phyloP scores from a whole-genome alignment of 139 green algal genomes.

The Ostreobium quekettii region DNA sequence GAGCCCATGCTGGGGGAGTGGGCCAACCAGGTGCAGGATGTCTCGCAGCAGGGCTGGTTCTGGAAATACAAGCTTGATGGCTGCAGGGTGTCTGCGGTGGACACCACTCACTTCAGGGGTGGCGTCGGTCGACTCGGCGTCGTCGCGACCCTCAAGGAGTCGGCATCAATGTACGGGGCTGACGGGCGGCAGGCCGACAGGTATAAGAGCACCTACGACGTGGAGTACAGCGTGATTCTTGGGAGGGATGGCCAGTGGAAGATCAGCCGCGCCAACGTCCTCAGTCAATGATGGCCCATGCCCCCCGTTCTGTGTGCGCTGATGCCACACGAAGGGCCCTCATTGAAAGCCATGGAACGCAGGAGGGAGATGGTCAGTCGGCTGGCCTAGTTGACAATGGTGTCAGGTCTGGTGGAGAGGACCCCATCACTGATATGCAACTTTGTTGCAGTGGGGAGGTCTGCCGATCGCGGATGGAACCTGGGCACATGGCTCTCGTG shows the following conservation, averaged over 20 bases:
- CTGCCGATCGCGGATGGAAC: too few relatives aligned
- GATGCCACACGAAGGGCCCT: too few relatives aligned
- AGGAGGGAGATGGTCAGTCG: too few relatives aligned
- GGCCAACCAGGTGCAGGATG: conserved; percentile 32
- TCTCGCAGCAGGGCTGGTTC: conserved; percentile 46
- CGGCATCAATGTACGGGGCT: conserved; percentile 22
- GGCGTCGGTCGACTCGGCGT: background rate
- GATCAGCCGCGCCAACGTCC: conserved; percentile 7
- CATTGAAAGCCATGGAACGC: too few relatives aligned
- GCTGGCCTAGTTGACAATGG: too few relatives aligned
- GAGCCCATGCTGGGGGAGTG: conserved; percentile 50
- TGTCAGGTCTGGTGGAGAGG: too few relatives aligned
- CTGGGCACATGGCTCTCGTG: too few relatives aligned
- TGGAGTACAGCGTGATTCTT: conserved; percentile 16
- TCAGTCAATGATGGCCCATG: too few relatives aligned
- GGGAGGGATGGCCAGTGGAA: conserved; percentile 24
- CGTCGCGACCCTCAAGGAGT: conserved; percentile 13
- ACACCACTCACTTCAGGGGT: background rate
- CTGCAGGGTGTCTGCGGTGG: conserved; percentile 11
- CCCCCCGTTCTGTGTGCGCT: too few relatives aligned
- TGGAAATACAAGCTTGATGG: conserved; percentile 34
- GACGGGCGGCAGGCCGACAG: conserved; percentile 21
- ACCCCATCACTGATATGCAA: too few relatives aligned
- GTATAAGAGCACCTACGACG: conserved; percentile 18
- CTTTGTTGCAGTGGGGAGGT: too few relatives aligned